Conservation (phyloP, 768 basidiomycete genomes). For the Tremella mesenterica region DNA sequence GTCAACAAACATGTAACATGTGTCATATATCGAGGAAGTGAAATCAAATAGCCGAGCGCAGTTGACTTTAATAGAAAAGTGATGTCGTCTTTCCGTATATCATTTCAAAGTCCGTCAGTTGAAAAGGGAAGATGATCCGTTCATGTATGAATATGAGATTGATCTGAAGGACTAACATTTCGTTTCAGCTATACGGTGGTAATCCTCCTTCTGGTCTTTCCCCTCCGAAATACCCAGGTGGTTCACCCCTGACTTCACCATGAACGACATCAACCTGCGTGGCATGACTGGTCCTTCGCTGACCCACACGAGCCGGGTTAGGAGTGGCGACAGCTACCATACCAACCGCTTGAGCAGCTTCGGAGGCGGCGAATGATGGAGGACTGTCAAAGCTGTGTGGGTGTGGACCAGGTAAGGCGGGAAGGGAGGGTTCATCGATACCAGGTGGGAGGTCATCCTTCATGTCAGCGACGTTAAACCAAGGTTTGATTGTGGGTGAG, state of each 20-base stretch:
- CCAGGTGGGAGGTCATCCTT: slow-evolving; percentile 44
- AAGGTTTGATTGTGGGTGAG: too few relatives aligned
- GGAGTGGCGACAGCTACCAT: neutral
- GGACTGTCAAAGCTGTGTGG: slow-evolving; percentile 10
- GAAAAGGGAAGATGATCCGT: too few relatives aligned
- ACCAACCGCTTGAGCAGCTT: slow-evolving; percentile 26
- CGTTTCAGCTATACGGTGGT: neutral
- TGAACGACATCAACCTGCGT: neutral
- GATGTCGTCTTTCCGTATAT: too few relatives aligned
- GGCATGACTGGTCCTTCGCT: neutral
- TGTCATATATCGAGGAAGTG: too few relatives aligned
- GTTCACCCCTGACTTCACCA: neutral
- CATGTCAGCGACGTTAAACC: neutral
- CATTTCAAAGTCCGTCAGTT: too few relatives aligned
- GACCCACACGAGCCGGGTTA: neutral
- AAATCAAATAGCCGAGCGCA: too few relatives aligned
- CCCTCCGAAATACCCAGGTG: neutral
- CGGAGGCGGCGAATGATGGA: slow-evolving; percentile 32
- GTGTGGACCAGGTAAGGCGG: slow-evolving; percentile 29
- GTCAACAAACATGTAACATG: too few relatives aligned
- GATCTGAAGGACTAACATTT: too few relatives aligned
- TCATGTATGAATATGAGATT: too few relatives aligned
- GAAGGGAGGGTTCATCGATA: slow-evolving; percentile 43
- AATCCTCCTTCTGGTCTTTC: neutral
- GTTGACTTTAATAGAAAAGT: too few relatives aligned